Conservation (phyloP, 2,329 filamentous ascomycete genomes). For the Apiospora koreana region DNA sequence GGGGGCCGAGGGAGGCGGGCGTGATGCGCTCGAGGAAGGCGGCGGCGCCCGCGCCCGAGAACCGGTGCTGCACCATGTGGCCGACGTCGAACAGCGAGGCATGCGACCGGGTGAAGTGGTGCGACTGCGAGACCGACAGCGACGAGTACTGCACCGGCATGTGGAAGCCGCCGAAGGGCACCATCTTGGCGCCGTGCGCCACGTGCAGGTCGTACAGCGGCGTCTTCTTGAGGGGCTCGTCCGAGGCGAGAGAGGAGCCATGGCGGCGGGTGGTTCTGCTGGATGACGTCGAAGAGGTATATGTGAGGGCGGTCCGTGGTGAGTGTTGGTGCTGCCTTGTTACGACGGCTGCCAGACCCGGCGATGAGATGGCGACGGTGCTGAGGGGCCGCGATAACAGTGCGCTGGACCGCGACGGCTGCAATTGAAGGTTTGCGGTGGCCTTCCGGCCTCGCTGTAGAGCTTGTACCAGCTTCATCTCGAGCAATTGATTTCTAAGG, state of each 20-base stretch:
- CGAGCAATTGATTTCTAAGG: conserved; percentile 18
- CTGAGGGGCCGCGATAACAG: neutral
- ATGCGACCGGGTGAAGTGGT: conserved; percentile 85
- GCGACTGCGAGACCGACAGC: conserved; percentile 78
- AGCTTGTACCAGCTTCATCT: conserved; percentile 26
- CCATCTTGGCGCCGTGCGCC: conserved; percentile 84
- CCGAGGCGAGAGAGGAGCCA: neutral
- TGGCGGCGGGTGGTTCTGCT: neutral
- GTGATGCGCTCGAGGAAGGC: conserved; percentile 84
- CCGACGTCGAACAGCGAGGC: conserved; percentile 93
- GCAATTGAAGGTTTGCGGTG: conserved; percentile 19
- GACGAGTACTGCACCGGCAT: conserved; percentile 91
- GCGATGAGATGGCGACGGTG: neutral
- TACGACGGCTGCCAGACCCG: neutral
- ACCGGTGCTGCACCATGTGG: conserved; percentile 92
- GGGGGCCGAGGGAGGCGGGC: conserved; percentile 68
- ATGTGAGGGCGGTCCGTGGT: neutral
- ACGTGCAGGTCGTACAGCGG: conserved; percentile 79
- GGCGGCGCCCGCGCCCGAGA: conserved; percentile 78
- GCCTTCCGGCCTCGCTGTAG: conserved; percentile 22
- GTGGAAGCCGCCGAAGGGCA: conserved; percentile 88
- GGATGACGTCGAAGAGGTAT: neutral
- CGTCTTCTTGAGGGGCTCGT: conserved; percentile 56
- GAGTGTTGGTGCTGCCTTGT: neutral
- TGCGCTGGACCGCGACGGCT: conserved; percentile 13